Percentiles rank a stretch among this genome's conserved stretches.
Evolutionary conservation across 169 alveolate species (phyloP).

Genomic region (Haemoproteus tartakovskyi): DNA sequence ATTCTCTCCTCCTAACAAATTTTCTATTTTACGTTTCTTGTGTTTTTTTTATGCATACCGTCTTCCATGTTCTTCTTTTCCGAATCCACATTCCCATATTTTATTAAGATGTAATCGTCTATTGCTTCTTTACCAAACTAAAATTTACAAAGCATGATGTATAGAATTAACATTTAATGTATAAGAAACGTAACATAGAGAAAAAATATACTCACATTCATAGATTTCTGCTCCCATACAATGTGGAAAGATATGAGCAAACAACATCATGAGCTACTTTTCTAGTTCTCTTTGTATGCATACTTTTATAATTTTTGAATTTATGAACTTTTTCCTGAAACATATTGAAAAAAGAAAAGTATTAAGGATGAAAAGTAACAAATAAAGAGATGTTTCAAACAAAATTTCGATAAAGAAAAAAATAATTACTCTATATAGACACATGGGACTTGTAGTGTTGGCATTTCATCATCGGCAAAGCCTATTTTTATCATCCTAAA

Average conservation of each 20-base stretch:
- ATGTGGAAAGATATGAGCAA: too few relatives aligned
- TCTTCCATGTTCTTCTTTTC: background rate
- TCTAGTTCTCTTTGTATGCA: background rate
- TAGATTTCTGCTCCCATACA: too few relatives aligned
- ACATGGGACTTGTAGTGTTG: constrained; percentile 35
- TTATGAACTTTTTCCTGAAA: constrained; percentile 6
- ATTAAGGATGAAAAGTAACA: background rate
- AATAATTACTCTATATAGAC: constrained; percentile 41
- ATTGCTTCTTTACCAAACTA: constrained; percentile 59
- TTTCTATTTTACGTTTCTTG: background rate
- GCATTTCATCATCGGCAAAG: constrained; percentile 30
- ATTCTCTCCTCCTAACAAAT: background rate
- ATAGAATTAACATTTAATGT: too few relatives aligned
- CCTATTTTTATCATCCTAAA: constrained; percentile 60
- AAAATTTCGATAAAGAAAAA: background rate
- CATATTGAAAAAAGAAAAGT: background rate
- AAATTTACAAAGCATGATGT: too few relatives aligned
- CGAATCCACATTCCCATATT: constrained; percentile 2
- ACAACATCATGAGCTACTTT: background rate
- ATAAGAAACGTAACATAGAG: too few relatives aligned
- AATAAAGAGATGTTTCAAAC: background rate
- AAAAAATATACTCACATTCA: background rate
- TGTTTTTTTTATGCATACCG: background rate
- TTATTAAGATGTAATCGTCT: constrained; percentile 28
- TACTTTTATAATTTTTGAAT: constrained; percentile 42